These are phyloP conservation scores for Colletotrichum kahawae DNA, from an alignment of 2,329 filamentous ascomycete genomes.

Conservation along the genomic window DNA sequence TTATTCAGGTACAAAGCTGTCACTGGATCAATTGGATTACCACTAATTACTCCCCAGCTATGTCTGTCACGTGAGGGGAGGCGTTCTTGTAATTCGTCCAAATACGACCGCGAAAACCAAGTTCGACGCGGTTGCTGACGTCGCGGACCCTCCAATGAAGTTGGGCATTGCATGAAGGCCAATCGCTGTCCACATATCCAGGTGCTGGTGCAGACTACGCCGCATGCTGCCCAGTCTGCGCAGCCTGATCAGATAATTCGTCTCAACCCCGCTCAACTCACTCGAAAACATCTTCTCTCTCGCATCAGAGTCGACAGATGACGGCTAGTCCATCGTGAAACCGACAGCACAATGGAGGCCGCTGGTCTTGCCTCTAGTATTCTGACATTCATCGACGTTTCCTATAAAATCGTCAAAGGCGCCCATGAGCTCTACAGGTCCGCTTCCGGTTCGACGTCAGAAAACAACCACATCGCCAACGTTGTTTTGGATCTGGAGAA, in stretches of 20 bases:
- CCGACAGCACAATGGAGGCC: background rate
- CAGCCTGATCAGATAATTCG: background rate
- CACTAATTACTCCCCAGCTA: background rate
- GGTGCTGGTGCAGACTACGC: background rate
- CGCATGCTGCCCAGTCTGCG: background rate
- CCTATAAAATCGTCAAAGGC: background rate
- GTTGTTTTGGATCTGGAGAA: background rate
- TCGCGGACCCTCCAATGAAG: background rate
- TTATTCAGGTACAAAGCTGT: rapidly evolving
- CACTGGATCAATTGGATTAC: background rate
- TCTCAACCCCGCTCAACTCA: rapidly evolving
- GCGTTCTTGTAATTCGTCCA: background rate
- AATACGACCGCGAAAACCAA: background rate
- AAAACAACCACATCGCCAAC: background rate
- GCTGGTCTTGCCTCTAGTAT: background rate
- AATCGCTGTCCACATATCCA: background rate
- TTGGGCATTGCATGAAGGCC: background rate
- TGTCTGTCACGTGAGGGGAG: background rate
- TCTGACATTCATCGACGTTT: background rate
- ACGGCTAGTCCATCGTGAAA: background rate
- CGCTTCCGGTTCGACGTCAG: background rate
- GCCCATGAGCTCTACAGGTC: background rate
- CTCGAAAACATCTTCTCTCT: background rate
- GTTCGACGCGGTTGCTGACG: background rate
- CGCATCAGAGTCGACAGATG: background rate